Conservation (phyloP, 768 basidiomycete genomes). For the Cystobasidium ongulense region DNA sequence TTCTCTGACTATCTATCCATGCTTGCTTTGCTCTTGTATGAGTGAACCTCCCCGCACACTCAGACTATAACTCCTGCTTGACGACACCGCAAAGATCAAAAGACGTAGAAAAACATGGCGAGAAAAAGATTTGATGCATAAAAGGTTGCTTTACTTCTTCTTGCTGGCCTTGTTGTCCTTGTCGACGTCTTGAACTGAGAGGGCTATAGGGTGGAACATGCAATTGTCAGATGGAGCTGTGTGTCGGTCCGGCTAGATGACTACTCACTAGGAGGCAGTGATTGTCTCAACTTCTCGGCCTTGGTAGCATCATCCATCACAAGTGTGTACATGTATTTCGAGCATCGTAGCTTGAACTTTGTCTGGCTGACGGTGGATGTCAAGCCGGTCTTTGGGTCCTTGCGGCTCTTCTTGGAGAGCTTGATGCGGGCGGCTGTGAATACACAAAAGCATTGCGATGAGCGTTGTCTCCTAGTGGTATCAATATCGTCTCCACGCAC, state of each 20-base stretch:
- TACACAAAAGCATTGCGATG: background rate
- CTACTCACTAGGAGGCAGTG: conserved; percentile 85
- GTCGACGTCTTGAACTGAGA: conserved; percentile 64
- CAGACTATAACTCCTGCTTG: background rate
- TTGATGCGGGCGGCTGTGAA: conserved; percentile 89
- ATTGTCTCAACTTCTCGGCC: conserved; percentile 94
- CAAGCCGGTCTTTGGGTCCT: conserved; percentile 35
- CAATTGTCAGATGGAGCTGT: conserved; percentile 8
- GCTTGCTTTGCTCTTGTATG: background rate
- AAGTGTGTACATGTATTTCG: conserved; percentile 94
- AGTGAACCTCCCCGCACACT: background rate
- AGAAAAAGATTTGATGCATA: background rate
- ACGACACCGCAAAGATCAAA: background rate
- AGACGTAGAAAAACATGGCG: background rate
- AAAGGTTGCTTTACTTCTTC: conserved; percentile 41
- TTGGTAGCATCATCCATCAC: conserved; percentile 91
- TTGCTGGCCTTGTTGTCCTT: conserved; percentile 63
- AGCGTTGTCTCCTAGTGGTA: background rate
- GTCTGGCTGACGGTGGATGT: conserved; percentile 50
- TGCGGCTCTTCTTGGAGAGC: conserved; percentile 54
- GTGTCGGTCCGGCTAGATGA: too few species aligned
- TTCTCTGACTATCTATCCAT: background rate
- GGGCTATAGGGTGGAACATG: conserved; percentile 53
- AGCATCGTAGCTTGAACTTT: conserved; percentile 98
- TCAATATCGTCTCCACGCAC: conserved; percentile 53